Evolutionary conservation across 2,329 filamentous ascomycete species (phyloP), one percentile per base, ranked within the genome.

Genomic region (Chalaropsis ovoidea): DNA sequence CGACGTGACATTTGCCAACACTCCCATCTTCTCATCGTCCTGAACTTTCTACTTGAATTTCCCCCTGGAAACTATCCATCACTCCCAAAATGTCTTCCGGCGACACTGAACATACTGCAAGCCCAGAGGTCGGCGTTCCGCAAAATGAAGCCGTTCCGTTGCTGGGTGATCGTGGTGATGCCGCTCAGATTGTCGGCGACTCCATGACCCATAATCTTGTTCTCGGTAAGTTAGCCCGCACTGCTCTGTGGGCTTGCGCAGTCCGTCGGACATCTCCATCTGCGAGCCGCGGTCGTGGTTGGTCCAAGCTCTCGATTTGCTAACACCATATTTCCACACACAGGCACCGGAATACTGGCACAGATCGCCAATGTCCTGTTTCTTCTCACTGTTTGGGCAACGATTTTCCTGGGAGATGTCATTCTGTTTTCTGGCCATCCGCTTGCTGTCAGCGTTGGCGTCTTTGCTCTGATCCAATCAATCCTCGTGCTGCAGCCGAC

Each of bases 401-500:
- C 82, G 65, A 82, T 96, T 69, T 84, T 96, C 72, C 82, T 84
- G 52, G 80, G 86, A 65, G 75, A 78, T 39, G 73, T 95, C 68
- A 88, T 89, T 47, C 84, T 96, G 71, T 96, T 97, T 81, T 91
- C 90, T 19, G 85, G 87, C 8, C 93, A 97, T 75, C 93, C 93
- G 7, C 85, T 96, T 73, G 78, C 86, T 67, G 80, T 82, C 76
- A 80, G 78, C 11, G 69, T 87, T 66, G 91, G 85, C 61, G 75
- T 95, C 67, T 80, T 96, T 68, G 80, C 90, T 67, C 80, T 94
- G 71, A 82, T 88, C 19, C 87, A 96, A 79, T 87, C 87, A 65
- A 84, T 92, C 69, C 84, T 97, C 63, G 78, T 94, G 70, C 82
- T 97, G 43, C 94, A 99, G 75, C 94, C 93, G 1, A 96, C 93